phyloP scores from a whole-genome alignment of 1,284 basidiomycete species.

The Violaceomyces palustris region DNA sequence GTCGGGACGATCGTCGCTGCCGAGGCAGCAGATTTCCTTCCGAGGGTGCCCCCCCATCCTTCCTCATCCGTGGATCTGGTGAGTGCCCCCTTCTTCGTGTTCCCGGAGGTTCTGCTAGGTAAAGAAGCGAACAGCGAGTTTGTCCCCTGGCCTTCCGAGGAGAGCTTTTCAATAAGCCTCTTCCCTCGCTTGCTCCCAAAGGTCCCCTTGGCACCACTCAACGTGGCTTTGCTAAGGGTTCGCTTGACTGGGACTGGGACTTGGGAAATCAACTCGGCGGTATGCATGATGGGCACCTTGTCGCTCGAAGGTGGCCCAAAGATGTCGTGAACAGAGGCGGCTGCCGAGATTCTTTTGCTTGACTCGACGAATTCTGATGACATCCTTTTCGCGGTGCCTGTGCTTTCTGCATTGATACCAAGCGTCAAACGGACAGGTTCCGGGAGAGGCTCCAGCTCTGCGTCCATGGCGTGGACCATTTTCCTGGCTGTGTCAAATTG shows the following conservation, averaged over 20 bases:
- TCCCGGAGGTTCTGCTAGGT: too few species aligned
- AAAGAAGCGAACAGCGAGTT: constrained; percentile 12
- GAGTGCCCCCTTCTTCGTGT: neutral
- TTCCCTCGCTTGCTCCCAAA: constrained; percentile 29
- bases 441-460: neutral
- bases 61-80: constrained; percentile 14
- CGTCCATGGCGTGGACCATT: neutral
- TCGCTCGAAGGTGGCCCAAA: too few species aligned
- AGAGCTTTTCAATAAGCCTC: constrained; percentile 16
- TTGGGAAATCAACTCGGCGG: neutral
- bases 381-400: too few species aligned
- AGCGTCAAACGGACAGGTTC: neutral
- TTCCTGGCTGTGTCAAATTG: constrained; percentile 23
- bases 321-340: too few species aligned
- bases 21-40: constrained; percentile 6
- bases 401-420: too few species aligned
- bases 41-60: constrained; percentile 29
- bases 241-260: neutral
- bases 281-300: too few species aligned
- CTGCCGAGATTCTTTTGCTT: too few species aligned
- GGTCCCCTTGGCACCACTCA: constrained; percentile 12
- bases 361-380: too few species aligned
- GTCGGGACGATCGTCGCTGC: neutral
- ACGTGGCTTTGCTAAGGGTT: too few species aligned
- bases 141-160: constrained; percentile 3